Evolutionary conservation across 306 rosid species (phyloP).

Genomic region (Calophaca sinica): DNA sequence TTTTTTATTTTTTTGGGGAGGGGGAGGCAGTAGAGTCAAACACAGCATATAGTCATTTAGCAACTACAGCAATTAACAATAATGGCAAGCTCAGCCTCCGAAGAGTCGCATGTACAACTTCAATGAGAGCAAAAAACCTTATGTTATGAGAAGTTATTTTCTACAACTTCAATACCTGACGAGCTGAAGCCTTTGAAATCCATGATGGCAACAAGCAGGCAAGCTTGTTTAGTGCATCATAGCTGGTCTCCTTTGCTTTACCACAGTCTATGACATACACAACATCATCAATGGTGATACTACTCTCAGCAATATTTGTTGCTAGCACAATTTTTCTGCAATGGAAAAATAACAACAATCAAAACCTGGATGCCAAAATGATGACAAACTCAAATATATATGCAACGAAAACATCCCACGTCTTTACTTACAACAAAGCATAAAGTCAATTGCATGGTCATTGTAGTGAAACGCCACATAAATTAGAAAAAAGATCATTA

Average conservation of each 20-base stretch:
- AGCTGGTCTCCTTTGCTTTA: slow-evolving; percentile 98
- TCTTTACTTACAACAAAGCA: no score
- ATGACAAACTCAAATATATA: slow-evolving; percentile 24
- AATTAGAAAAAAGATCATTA: no score
- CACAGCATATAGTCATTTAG: slow-evolving; percentile 30
- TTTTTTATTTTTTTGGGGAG: neutral
- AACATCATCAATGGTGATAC: slow-evolving; percentile 97
- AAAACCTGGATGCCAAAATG: slow-evolving; percentile 40
- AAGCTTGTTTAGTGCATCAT: slow-evolving; percentile 94
- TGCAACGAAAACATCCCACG: neutral
- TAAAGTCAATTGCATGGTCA: no score
- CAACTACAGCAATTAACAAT: slow-evolving; percentile 22
- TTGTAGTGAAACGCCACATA: no score
- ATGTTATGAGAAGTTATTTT: slow-evolving; percentile 13
- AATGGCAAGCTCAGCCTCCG: slow-evolving; percentile 33
- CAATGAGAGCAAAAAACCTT: slow-evolving; percentile 29
- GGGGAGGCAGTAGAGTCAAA: slow-evolving; percentile 18
- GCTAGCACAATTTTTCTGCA: slow-evolving; percentile 96
- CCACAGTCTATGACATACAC: slow-evolving; percentile 96
- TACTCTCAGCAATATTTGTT: slow-evolving; percentile 98
- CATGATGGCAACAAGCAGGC: slow-evolving; percentile 95
- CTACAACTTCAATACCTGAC: slow-evolving; percentile 70
- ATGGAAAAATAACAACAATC: slow-evolving; percentile 39
- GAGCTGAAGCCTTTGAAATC: slow-evolving; percentile 98
- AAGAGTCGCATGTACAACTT: slow-evolving; percentile 11